A percentile compares a stretch with the other conserved stretches of the same genome.
phyloP scores from a whole-genome alignment of 257 asterid species.

The Gentiana dahurica region DNA sequence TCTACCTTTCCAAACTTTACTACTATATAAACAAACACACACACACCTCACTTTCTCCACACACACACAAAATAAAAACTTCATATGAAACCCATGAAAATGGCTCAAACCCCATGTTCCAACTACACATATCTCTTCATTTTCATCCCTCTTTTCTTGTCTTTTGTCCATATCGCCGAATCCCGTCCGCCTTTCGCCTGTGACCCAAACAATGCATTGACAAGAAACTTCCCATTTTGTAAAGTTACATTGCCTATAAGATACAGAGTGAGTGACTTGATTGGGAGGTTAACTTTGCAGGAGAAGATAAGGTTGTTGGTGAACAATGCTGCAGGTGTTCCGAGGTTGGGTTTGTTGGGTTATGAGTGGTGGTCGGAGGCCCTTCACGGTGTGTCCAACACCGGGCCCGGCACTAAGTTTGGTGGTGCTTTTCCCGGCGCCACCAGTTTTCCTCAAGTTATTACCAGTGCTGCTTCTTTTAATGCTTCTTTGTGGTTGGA shows the following conservation, averaged over 20 bases:
- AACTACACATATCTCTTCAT: conserved; percentile 6
- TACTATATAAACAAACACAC: conserved; percentile 20
- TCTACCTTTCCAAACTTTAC: conserved; percentile 3
- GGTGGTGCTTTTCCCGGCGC: conserved; percentile 71
- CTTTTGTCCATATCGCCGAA: conserved; percentile 15
- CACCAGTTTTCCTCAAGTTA: conserved; percentile 90
- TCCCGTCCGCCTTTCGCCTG: conserved; percentile 66
- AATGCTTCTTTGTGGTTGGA: conserved; percentile 75
- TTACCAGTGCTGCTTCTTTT: conserved; percentile 74
- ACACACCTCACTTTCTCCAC: conserved; percentile 9
- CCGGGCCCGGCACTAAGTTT: conserved; percentile 66
- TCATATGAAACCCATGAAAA: neutral
- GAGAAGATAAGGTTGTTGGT: conserved; percentile 61
- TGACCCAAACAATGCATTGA: conserved; percentile 40
- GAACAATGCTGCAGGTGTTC: conserved; percentile 79
- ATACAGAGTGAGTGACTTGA: conserved; percentile 55
- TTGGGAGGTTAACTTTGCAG: conserved; percentile 52
- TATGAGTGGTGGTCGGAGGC: conserved; percentile 99
- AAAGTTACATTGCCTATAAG: conserved; percentile 30
- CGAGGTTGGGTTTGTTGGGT: conserved; percentile 56
- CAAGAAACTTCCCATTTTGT: conserved; percentile 45
- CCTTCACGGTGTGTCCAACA: conserved; percentile 75
- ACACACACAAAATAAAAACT: conserved; percentile 3
- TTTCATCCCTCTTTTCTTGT: conserved; percentile 14
- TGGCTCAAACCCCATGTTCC: neutral